phyloP scores from a whole-genome alignment of 78 protist species.

The Acrasis kona region DNA sequence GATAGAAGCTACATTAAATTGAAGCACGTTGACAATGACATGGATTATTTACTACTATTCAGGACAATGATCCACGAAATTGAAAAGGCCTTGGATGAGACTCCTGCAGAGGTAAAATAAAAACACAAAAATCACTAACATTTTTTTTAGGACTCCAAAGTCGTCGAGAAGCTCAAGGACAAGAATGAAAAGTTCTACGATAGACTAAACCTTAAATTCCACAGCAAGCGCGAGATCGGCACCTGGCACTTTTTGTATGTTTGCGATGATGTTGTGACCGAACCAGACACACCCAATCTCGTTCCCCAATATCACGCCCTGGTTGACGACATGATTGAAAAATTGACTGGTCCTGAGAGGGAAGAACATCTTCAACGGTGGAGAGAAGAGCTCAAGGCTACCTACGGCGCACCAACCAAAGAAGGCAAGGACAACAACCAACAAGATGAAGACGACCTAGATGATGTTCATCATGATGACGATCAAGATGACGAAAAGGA shows the following conservation, averaged over 20 bases:
- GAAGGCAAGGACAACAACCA: not conserved
- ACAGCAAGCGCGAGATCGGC: no score
- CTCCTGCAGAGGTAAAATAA: no score
- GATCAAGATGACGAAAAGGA: not conserved
- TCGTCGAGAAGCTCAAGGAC: not conserved
- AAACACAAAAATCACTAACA: no score
- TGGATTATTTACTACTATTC: no score
- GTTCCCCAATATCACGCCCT: not conserved
- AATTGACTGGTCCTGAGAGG: not conserved
- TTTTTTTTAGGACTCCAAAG: no score
- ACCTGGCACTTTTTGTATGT: not conserved
- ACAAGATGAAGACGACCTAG: not conserved
- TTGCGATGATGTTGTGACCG: not conserved
- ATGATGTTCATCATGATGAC: not conserved
- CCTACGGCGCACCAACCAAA: not conserved
- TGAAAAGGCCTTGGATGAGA: no score
- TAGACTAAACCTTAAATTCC: no score
- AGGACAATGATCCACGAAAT: no score
- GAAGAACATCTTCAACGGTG: not conserved
- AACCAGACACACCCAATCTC: not conserved
- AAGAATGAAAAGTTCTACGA: not conserved
- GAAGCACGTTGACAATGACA: no score
- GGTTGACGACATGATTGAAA: not conserved
- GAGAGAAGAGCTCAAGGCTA: not conserved
- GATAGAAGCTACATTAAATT: no score